Conservation (phyloP, 176 grass and related monocot genomes). For the Oryza australiensis region DNA sequence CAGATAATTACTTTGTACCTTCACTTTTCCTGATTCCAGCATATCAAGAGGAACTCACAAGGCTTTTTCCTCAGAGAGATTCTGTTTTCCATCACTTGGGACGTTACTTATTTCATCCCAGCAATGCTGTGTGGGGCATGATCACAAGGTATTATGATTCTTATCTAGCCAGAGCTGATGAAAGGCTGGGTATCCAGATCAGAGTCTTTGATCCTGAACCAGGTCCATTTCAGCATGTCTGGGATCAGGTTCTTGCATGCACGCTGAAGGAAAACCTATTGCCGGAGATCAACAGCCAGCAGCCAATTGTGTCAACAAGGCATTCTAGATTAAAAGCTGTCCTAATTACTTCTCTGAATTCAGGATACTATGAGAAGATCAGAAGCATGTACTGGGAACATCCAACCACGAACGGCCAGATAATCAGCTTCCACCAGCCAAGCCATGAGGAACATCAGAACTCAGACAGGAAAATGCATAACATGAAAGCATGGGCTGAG, state of each 20-base stretch:
- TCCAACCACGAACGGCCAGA: slow-evolving; percentile 58
- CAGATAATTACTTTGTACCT: slow-evolving; percentile 66
- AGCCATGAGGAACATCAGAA: slow-evolving; percentile 84
- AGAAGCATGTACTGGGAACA: slow-evolving; percentile 94
- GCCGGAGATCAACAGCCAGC: slow-evolving; percentile 45
- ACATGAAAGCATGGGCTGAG: slow-evolving; percentile 91
- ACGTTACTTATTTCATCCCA: slow-evolving; percentile 73
- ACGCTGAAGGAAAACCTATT: slow-evolving; percentile 63
- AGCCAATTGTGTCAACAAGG: slow-evolving; percentile 20
- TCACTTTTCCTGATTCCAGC: slow-evolving; percentile 65
- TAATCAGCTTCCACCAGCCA: slow-evolving; percentile 79
- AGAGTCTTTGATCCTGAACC: slow-evolving; percentile 65
- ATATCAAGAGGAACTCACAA: slow-evolving; percentile 54
- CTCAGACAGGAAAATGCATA: slow-evolving; percentile 76
- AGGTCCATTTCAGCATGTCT: slow-evolving; percentile 72
- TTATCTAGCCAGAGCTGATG: slow-evolving; percentile 71
- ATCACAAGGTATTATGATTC: slow-evolving; percentile 73
- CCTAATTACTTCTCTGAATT: slow-evolving; percentile 76
- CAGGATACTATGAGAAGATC: slow-evolving; percentile 71
- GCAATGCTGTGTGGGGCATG: slow-evolving; percentile 68
- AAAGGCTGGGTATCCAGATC: slow-evolving; percentile 83
- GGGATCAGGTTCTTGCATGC: slow-evolving; percentile 88
- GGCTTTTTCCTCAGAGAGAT: slow-evolving; percentile 57
- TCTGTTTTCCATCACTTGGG: slow-evolving; percentile 65
- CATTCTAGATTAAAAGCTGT: slow-evolving; percentile 58